A percentile compares a stretch with the other conserved stretches of the same genome.
Evolutionary conservation across 345 rosid species (phyloP).

Genomic region (Salix purpurea): DNA sequence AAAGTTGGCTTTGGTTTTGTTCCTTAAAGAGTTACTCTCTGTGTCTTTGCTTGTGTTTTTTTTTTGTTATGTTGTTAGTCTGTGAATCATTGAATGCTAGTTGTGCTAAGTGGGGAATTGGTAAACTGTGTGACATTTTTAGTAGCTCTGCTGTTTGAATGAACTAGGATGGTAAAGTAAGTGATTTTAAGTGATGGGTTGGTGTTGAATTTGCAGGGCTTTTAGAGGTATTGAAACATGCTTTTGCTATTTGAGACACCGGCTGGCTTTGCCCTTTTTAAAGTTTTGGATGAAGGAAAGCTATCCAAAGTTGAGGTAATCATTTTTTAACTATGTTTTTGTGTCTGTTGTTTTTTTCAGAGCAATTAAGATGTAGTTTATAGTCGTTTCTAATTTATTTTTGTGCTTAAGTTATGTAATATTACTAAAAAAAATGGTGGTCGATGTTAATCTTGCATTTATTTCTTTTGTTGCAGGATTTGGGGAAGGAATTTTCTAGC

Average conservation of each 20-base stretch:
- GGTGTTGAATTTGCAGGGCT: background rate
- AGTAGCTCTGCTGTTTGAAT: background rate
- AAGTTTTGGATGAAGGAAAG: slow-evolving; percentile 66
- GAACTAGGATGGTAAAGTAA: background rate
- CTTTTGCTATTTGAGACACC: slow-evolving; percentile 66
- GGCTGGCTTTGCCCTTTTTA: slow-evolving; percentile 70
- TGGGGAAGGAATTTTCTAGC: slow-evolving; percentile 51
- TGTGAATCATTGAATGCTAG: background rate
- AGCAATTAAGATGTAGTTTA: background rate
- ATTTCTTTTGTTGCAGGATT: slow-evolving; percentile 41
- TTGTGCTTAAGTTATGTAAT: background rate
- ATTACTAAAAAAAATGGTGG: background rate
- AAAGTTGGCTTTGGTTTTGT: background rate
- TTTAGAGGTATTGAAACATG: slow-evolving; percentile 32
- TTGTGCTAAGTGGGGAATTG: background rate
- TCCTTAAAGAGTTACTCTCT: background rate
- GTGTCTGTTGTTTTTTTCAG: background rate
- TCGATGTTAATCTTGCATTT: background rate
- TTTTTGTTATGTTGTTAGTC: background rate
- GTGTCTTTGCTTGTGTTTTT: background rate
- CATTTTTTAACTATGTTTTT: background rate
- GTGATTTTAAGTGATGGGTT: background rate
- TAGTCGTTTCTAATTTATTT: background rate
- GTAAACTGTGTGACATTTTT: background rate
- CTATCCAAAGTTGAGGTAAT: slow-evolving; percentile 64